Base-by-base conservation (phyloP, 208 protist species). In the Blechomonas ayalai region DNA sequence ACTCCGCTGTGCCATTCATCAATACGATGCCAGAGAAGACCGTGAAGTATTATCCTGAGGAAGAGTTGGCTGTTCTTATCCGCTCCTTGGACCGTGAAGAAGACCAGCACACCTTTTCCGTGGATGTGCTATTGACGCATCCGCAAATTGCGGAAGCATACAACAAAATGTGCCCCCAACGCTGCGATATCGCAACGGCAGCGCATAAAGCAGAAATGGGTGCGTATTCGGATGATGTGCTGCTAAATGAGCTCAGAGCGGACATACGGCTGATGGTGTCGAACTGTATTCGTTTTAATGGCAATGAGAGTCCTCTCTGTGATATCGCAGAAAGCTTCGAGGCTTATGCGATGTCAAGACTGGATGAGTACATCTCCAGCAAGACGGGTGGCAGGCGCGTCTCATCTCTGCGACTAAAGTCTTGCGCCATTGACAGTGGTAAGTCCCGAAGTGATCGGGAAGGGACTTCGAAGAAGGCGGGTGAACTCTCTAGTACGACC, bases 271-370 rank as follows among this genome's bases (percentile, higher is more conserved):
- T 94, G 35, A 94, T 94, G 79, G 85, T 77, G 5, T 72, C 55
- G 37, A 94, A 94, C 67, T 94, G 85, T 39, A 51, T 85, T 23
- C 67, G 65, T 0, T 94, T 80, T 45, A 94, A 94, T 51, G 85
- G 85, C 4, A 38, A 56, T 8, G 60, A 62, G 15, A 70, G 66
- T 44, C 52, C 45, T 3, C 65, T 77, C 23, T 73, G 74, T 4
- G 62, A 68, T 25, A 64, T 59, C 16, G 85, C 85, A 4, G 39
- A 42, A 5, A 41, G 45, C 0, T 93, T 93, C 67, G 68, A 82
- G 43, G 55, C 51, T n/a, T 84, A 80, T 48, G 77, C 81, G 2
- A 27, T 73, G 19, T 61, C 68, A 29, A 57, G 75, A 33, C 67
- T 93, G 15, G 74, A 90, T 33, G 40, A 23, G 8, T 93, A 73